Base-by-base conservation (phyloP, 2,329 filamentous ascomycete genomes). In the Diplodia intermedia region DNA sequence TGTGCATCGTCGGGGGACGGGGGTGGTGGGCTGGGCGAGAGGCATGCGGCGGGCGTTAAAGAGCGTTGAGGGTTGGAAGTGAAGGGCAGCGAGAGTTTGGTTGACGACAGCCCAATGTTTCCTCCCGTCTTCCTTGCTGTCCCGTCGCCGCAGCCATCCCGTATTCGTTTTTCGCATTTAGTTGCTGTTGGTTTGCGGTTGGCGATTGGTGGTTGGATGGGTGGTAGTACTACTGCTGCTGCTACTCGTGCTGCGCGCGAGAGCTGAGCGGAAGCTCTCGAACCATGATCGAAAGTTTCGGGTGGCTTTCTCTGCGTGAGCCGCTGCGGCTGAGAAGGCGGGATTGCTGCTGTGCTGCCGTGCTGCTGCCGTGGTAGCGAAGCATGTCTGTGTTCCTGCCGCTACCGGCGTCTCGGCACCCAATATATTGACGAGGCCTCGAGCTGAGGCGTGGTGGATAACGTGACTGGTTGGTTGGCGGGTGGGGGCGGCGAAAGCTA, bases 361-460 rank as follows among this genome's bases (percentile, higher is more conserved):
- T 26, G 26, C 26, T 12, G 36, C 36, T 38, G 36, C 11, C 11
- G 43, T 47, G 7, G 18, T 6, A n/a, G 43, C 43, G 7, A 20
- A n/a, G n/a, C 43, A 20, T 20, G n/a, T 4, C 6, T 47, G 43
- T 47, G 43, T 47, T 47, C 43, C 43, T 47, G n/a, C 43, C 43
- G 43, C 43, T 47, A 47, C 43, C 43, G 43, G n/a, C 18, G 18
- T 47, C 43, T 20, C 43, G 43, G 43, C 43, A 47, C 18, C 43
- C 43, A 47, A 47, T 47, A 47, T 47, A 47, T 47, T 47, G 43
- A 47, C n/a, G 43, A 47, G 43, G 43, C 43, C 18, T 47, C 43
- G 18, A 47, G n/a, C 18, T 47, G 8, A 14, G 4, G 18, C 43
- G n/a, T 47, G 12, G 7, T 3, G 0, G 43, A 11, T 47, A 47